Conservation (phyloP, 148 eudicot species). For the Diospyros lotus region DNA sequence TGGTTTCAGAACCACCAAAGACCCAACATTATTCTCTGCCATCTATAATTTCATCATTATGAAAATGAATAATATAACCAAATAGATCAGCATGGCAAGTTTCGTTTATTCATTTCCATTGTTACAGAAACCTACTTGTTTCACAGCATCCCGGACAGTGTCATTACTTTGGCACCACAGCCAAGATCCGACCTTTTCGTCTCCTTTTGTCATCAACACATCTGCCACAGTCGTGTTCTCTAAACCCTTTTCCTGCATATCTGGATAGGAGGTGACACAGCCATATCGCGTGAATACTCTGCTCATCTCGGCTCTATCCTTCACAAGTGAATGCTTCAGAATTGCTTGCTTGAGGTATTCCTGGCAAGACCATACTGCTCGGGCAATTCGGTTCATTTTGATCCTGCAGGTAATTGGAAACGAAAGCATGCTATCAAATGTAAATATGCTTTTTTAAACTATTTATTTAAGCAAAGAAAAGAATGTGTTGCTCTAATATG, state of each 20-base stretch:
- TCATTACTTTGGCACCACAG: constrained; percentile 69
- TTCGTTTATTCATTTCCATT: background rate
- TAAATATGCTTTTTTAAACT: too few species aligned
- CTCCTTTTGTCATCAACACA: constrained; percentile 66
- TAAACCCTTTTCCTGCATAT: constrained; percentile 42
- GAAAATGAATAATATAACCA: background rate
- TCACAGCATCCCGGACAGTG: constrained; percentile 66
- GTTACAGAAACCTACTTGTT: constrained; percentile 40
- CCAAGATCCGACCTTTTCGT: constrained; percentile 64
- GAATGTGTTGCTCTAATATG: background rate
- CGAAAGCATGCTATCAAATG: background rate
- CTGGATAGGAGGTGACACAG: constrained; percentile 35
- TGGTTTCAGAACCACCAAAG: constrained; percentile 80
- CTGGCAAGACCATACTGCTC: constrained; percentile 40
- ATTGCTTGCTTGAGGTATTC: constrained; percentile 40
- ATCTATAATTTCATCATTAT: constrained; percentile 43
- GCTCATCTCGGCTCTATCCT: constrained; percentile 22
- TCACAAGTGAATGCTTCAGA: constrained; percentile 20
- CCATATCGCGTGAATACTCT: constrained; percentile 29
- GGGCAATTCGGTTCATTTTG: constrained; percentile 60
- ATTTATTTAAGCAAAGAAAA: too few species aligned
- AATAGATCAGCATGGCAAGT: background rate
- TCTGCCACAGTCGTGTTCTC: constrained; percentile 73
- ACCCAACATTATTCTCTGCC: constrained; percentile 77
- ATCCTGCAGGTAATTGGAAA: constrained; percentile 4